These are phyloP conservation scores for Kuraishia hungarica DNA, from an alignment of 805 yeast genomes.

Conservation along the genomic window DNA sequence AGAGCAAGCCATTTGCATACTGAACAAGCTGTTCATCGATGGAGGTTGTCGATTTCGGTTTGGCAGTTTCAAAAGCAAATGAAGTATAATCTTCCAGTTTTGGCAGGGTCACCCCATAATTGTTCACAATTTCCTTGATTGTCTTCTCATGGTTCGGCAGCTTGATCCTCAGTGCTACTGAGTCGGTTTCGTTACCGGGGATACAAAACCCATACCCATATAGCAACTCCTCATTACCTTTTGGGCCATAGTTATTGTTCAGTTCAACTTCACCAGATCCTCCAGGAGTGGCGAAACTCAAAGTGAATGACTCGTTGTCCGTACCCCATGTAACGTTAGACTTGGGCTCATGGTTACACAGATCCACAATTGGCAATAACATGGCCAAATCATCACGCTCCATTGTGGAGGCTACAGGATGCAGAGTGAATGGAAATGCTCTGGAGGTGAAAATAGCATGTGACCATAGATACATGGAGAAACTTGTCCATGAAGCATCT, in stretches of 20 bases:
- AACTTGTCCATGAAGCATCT: slow-evolving; percentile 45
- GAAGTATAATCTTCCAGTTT: slow-evolving; percentile 18
- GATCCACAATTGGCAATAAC: slow-evolving; percentile 70
- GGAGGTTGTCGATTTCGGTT: background rate
- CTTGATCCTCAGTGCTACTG: slow-evolving; percentile 51
- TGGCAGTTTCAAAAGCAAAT: slow-evolving; percentile 9
- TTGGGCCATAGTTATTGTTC: slow-evolving; percentile 80
- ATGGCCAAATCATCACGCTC: slow-evolving; percentile 29
- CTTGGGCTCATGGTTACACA: slow-evolving; percentile 62
- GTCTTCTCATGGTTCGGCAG: slow-evolving; percentile 20
- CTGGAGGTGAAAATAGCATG: slow-evolving; percentile 62
- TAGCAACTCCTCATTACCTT: slow-evolving; percentile 76
- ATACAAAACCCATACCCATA: slow-evolving; percentile 77
- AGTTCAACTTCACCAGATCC: slow-evolving; percentile 35
- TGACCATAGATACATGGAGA: slow-evolving; percentile 72
- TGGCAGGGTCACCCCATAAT: slow-evolving; percentile 18
- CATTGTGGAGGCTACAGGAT: slow-evolving; percentile 28
- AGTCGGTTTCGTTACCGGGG: slow-evolving; percentile 48
- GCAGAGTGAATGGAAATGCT: slow-evolving; percentile 69
- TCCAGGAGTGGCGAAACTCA: background rate
- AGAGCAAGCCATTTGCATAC: slow-evolving; percentile 3
- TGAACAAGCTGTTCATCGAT: background rate
- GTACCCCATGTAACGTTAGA: slow-evolving; percentile 57
- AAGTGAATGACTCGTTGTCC: slow-evolving; percentile 3
- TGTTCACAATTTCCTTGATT: slow-evolving; percentile 1